Evolutionary conservation across 345 rosid species (phyloP).

Genomic region (Gynandropsis gynandra): DNA sequence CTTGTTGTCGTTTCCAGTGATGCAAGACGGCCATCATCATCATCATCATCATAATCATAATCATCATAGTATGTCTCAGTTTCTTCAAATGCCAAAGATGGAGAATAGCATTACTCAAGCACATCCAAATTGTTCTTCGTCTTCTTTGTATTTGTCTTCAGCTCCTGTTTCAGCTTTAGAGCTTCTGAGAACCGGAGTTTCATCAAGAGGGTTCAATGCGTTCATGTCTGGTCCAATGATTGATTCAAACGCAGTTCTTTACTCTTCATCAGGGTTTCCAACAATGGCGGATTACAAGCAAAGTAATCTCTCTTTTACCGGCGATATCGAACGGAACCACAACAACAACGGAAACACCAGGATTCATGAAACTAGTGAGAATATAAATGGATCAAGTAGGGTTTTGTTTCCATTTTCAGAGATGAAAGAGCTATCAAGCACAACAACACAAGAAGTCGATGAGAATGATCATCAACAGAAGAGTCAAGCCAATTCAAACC

Average conservation of each 20-base stretch:
- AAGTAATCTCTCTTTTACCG: conserved; percentile 24
- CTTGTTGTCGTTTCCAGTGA: conserved; percentile 30
- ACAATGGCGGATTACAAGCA: conserved; percentile 28
- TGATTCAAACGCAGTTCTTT: conserved; percentile 25
- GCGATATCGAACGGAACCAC: conserved; percentile 20
- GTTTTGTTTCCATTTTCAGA: conserved; percentile 29
- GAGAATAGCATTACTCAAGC: conserved; percentile 25
- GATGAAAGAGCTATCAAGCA: conserved; percentile 30
- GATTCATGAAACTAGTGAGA: conserved; percentile 12
- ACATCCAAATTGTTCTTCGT: conserved; percentile 21
- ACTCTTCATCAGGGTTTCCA: conserved; percentile 32
- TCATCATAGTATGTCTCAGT: conserved; percentile 26
- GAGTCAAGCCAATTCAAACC: conserved; percentile 26
- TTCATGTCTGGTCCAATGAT: conserved; percentile 29
- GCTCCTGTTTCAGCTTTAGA: conserved; percentile 30
- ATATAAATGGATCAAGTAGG: conserved; percentile 18
- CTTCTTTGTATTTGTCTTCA: conserved; percentile 23
- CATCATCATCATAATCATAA: conserved; percentile 17
- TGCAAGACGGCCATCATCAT: conserved; percentile 26
- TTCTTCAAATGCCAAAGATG: conserved; percentile 26
- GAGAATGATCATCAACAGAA: conserved; percentile 30
- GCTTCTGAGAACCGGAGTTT: conserved; percentile 23
- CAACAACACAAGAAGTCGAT: conserved; percentile 31
- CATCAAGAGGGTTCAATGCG: conserved; percentile 22
- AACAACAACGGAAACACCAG: conserved; percentile 17